Conservation (phyloP, 768 basidiomycete genomes). For the Suillus spraguei region DNA sequence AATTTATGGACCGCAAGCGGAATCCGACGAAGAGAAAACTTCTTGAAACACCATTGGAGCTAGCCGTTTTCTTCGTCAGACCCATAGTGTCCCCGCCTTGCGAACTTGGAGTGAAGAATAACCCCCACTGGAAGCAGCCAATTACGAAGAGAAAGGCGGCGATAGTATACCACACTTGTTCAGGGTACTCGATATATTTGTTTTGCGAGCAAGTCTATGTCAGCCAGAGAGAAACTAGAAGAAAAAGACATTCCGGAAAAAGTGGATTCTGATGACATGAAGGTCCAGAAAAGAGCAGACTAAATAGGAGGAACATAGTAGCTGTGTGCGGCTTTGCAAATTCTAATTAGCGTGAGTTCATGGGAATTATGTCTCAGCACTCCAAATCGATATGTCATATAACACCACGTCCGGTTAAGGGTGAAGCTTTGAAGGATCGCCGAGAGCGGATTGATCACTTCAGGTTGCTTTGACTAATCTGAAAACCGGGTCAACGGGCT, state of each 20-base stretch:
- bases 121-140: constrained; percentile 30
- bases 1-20: constrained; percentile 41
- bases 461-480: background rate
- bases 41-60: constrained; percentile 20
- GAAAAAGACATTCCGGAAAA: constrained; percentile 11
- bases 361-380: background rate
- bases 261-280: background rate
- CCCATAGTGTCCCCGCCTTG: constrained; percentile 2
- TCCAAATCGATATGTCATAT: background rate
- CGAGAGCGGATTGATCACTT: background rate
- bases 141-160: constrained; percentile 18
- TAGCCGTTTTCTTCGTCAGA: constrained; percentile 22
- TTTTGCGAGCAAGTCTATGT: background rate
- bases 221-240: background rate
- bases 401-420: background rate
- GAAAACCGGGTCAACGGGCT: background rate
- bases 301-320: background rate
- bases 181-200: constrained; percentile 7
- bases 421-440: background rate
- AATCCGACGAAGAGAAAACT: constrained; percentile 41
- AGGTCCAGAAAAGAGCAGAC: background rate
- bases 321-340: background rate
- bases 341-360: background rate
- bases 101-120: constrained; percentile 25
- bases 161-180: constrained; percentile 22